Evolutionary conservation across 2,329 filamentous ascomycete species (phyloP).

Genomic region (Fusarium devonianum): DNA sequence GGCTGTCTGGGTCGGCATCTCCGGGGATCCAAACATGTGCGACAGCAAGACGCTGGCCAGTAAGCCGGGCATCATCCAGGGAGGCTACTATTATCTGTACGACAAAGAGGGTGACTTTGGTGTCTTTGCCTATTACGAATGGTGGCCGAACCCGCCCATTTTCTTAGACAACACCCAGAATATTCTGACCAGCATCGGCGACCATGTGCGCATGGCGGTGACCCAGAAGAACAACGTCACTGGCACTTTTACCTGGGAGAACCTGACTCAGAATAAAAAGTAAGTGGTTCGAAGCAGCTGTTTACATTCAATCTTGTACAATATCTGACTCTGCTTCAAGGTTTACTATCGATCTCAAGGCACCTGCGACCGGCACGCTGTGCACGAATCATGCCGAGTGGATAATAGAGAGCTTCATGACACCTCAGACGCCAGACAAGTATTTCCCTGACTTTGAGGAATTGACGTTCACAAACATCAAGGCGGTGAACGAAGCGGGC

Average conservation of each 20-base stretch:
- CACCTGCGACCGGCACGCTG: slow-evolving; percentile 5
- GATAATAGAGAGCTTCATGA: slow-evolving; percentile 17
- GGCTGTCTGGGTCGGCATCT: slow-evolving; percentile 13
- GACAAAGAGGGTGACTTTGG: slow-evolving; percentile 11
- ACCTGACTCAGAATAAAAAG: slow-evolving; percentile 5
- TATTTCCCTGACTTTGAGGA: slow-evolving; percentile 13
- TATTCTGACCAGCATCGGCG: slow-evolving; percentile 7
- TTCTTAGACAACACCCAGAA: slow-evolving; percentile 8
- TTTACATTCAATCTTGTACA: too few relatives aligned
- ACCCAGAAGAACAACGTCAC: slow-evolving; percentile 12
- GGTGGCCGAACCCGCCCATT: slow-evolving; percentile 5
- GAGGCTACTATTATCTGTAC: slow-evolving; percentile 11
- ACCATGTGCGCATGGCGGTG: slow-evolving; percentile 16
- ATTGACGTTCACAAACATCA: slow-evolving; percentile 7
- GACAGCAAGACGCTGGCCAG: slow-evolving; percentile 1
- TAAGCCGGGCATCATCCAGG: slow-evolving; percentile 4
- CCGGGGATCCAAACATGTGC: slow-evolving; percentile 7
- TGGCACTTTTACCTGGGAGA: slow-evolving; percentile 11
- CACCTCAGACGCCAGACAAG: neutral
- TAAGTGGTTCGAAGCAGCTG: too few relatives aligned
- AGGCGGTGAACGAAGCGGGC: slow-evolving; percentile 9
- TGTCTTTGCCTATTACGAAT: slow-evolving; percentile 18
- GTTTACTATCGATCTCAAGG: slow-evolving; percentile 3
- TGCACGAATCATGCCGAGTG: slow-evolving; percentile 18
- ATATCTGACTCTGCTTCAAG: neutral